Base-by-base conservation (phyloP, 352 stramenopile genomes). In the Phytophthora kernoviae region DNA sequence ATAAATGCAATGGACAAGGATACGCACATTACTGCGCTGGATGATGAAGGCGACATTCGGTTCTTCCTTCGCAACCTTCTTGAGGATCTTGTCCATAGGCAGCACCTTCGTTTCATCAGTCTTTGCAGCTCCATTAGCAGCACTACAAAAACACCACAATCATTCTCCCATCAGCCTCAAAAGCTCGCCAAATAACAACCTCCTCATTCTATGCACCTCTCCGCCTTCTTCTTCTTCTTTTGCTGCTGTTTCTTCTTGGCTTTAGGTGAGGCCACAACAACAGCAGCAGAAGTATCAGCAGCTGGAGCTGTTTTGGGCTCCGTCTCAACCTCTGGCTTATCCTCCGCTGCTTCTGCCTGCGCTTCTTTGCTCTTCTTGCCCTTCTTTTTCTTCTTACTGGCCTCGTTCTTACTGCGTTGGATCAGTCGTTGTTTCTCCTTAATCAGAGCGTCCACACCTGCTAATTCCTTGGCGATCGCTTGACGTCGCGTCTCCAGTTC, bases 21-120 rank as follows among this genome's bases (percentile, higher is more conserved):
- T 11, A 70, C 82, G 51, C 46, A 93, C 84, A 61, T 83, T 93
- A 72, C 84, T 93, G 44, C 86, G 86, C 62, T 94, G 86, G 65
- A 94, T 94, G 54, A 94, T 92, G 43, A 94, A 93, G 8, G 80
- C 81, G 32, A 91, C 81, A 52, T 93, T 81, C 7, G 81, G 80
- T 45, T 94, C 86, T 18, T 83, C 72, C 39, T 88, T 87, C 12
- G 72, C 70, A 42, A 94, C 77, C 55, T 84, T 90, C 37, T 63
- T 48, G 11, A 94, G 67, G 18, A 88, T 68, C 37, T 86, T 68
- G 64, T 91, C 83, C 78, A 87, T 87, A 2, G 81, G 81, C 34
- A 91, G 59, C 40, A 62, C 37, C 12, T 36, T 47, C 47, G 54
- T 59, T 1, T 70, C 34, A 5, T 30, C 27, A 12, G 54, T 54